phyloP scores from a whole-genome alignment of 768 basidiomycete genomes.

The Serendipita sp. region DNA sequence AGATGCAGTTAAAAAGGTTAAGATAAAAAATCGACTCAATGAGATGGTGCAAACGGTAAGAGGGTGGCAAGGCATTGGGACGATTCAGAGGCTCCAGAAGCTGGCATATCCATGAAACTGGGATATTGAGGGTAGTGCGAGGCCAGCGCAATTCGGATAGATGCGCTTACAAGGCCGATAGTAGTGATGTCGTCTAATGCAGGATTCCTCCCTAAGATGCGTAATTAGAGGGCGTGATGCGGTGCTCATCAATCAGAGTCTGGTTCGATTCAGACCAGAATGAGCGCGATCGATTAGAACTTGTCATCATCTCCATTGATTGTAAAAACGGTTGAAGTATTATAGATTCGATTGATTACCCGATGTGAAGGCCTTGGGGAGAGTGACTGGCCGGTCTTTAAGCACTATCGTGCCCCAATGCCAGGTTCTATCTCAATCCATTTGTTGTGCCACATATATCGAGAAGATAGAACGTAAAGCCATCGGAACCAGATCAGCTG shows the following conservation, averaged over 20 bases:
- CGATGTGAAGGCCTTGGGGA: background rate
- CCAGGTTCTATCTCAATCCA: slow-evolving; percentile 37
- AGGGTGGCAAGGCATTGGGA: background rate
- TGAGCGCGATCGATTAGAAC: too few relatives aligned
- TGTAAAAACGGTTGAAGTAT: background rate
- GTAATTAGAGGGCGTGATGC: too few relatives aligned
- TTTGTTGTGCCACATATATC: slow-evolving; percentile 89
- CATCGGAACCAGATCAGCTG: slow-evolving; percentile 86
- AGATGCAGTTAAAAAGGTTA: slow-evolving; percentile 7
- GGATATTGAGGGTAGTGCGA: background rate
- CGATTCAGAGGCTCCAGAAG: background rate
- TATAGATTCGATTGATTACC: background rate
- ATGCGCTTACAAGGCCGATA: background rate
- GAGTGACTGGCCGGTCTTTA: background rate
- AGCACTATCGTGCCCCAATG: background rate
- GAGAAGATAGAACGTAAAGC: slow-evolving; percentile 62
- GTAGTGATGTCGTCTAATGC: too few relatives aligned
- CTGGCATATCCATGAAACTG: background rate
- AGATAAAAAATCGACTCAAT: background rate
- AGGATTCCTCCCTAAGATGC: too few relatives aligned
- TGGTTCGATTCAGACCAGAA: too few relatives aligned
- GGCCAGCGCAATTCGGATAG: background rate
- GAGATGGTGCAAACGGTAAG: background rate
- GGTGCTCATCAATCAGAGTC: too few relatives aligned
- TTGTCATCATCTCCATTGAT: too few relatives aligned